Evolutionary conservation across 495 filamentous ascomycete species (phyloP).

Genomic region (Penicillium subrubescens): DNA sequence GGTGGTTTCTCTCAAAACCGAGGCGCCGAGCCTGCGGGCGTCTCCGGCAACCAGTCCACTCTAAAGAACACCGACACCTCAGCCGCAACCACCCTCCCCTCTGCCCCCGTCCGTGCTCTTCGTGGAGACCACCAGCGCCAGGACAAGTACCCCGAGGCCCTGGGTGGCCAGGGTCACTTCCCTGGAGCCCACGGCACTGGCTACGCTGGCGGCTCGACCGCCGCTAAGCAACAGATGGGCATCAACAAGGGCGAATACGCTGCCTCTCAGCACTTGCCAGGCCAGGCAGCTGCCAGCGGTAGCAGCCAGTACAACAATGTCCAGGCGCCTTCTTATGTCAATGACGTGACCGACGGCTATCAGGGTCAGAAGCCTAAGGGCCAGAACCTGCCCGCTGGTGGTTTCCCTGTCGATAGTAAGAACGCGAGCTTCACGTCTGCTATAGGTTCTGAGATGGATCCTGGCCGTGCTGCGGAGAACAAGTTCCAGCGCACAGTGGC

Average conservation of each 20-base stretch:
- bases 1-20: slow-evolving; percentile 58
- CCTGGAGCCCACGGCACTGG: slow-evolving; percentile 49
- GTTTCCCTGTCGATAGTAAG: slow-evolving; percentile 45
- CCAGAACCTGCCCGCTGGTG: slow-evolving; percentile 57
- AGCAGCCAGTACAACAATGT: slow-evolving; percentile 33
- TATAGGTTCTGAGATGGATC: slow-evolving; percentile 63
- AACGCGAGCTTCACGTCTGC: slow-evolving; percentile 63
- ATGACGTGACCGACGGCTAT: slow-evolving; percentile 34
- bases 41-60: slow-evolving; percentile 51
- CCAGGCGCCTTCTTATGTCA: slow-evolving; percentile 49
- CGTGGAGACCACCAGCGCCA: slow-evolving; percentile 50
- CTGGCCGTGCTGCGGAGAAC: slow-evolving; percentile 56
- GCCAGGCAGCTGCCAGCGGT: slow-evolving; percentile 31
- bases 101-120: slow-evolving; percentile 48
- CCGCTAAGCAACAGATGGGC: slow-evolving; percentile 40
- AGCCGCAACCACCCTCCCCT: slow-evolving; percentile 50
- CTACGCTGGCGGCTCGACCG: slow-evolving; percentile 47
- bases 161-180: slow-evolving; percentile 53
- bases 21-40: slow-evolving; percentile 48
- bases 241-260: slow-evolving; percentile 29
- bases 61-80: slow-evolving; percentile 60
- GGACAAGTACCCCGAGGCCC: slow-evolving; percentile 50
- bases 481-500: slow-evolving; percentile 47
- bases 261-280: slow-evolving; percentile 6
- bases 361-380: slow-evolving; percentile 55